These are phyloP conservation scores for Talinum fruticosum DNA, from an alignment of 148 eudicot genomes.

Conservation along the genomic window DNA sequence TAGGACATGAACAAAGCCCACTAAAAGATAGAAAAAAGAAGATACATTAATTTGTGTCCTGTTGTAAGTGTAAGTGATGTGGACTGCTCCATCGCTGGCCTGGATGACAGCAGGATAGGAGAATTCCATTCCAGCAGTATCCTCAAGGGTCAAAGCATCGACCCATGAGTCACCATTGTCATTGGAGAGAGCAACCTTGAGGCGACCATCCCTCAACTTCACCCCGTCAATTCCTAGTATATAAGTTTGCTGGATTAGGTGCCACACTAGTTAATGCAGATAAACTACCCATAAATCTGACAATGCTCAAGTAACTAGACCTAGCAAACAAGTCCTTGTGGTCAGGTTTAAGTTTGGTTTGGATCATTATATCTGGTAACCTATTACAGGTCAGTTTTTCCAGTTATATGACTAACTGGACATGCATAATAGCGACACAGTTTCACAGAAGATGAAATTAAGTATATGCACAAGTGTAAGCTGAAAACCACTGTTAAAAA, in stretches of 20 bases:
- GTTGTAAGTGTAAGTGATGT: slow-evolving; percentile 76
- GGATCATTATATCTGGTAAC: not conserved
- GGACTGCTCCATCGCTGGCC: slow-evolving; percentile 55
- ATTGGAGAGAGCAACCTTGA: slow-evolving; percentile 36
- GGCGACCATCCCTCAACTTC: slow-evolving; percentile 69
- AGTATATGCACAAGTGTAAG: too few relatives aligned
- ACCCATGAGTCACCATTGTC: slow-evolving; percentile 75
- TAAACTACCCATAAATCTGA: not conserved
- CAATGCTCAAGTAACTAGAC: not conserved
- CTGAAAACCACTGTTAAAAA: too few relatives aligned
- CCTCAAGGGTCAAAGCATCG: slow-evolving; percentile 56
- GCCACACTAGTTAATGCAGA: not conserved
- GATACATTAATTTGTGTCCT: slow-evolving; percentile 70
- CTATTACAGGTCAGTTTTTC: too few relatives aligned
- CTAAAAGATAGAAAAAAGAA: not conserved
- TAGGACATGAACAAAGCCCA: not conserved
- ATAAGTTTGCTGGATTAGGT: slow-evolving; percentile 11
- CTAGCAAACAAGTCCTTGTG: not conserved
- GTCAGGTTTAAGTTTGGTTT: too few relatives aligned
- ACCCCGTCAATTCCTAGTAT: slow-evolving; percentile 86
- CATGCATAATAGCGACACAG: not conserved
- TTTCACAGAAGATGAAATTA: not conserved
- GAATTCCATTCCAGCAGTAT: slow-evolving; percentile 64
- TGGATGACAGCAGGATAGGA: slow-evolving; percentile 81
- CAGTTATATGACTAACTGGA: too few relatives aligned